A percentile compares a stretch with the other conserved stretches of the same genome.
Evolutionary conservation across 257 asterid genomes (phyloP).

Genomic region (Verbena officinalis): DNA sequence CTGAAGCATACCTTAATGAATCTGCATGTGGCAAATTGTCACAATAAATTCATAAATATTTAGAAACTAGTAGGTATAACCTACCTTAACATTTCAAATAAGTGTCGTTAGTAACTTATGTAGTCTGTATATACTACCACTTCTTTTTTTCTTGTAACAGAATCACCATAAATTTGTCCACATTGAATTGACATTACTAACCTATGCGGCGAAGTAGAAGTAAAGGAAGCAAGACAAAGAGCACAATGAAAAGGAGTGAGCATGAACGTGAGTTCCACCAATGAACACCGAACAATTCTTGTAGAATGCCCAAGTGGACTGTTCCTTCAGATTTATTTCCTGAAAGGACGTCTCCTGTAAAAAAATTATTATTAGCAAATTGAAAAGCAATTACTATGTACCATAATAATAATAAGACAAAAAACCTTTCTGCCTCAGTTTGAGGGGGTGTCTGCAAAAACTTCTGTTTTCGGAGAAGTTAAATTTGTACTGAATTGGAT

Average conservation of each 20-base stretch:
- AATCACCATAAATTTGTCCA: neutral
- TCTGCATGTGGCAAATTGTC: slow-evolving; percentile 52
- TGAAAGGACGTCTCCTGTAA: slow-evolving; percentile 85
- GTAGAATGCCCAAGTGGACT: slow-evolving; percentile 80
- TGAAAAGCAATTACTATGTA: slow-evolving; percentile 7
- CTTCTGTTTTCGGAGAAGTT: no score
- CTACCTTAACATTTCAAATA: slow-evolving; percentile 8
- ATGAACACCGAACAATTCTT: slow-evolving; percentile 92
- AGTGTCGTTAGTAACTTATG: neutral
- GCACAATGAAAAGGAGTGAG: slow-evolving; percentile 69
- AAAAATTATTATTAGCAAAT: slow-evolving; percentile 17
- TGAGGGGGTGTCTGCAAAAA: no score
- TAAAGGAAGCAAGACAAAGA: slow-evolving; percentile 79
- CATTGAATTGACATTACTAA: slow-evolving; percentile 34
- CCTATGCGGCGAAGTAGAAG: slow-evolving; percentile 87
- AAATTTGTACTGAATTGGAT: no score
- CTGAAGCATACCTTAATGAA: slow-evolving; percentile 92
- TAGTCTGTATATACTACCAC: neutral
- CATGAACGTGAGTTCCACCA: slow-evolving; percentile 92
- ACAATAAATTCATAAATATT: slow-evolving; percentile 33
- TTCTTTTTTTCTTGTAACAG: no score
- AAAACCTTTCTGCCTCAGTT: neutral
- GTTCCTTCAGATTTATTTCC: slow-evolving; percentile 77
- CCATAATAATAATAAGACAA: neutral
- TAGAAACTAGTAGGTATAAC: neutral